Evolutionary conservation across 176 grass and related monocot genomes (phyloP).

Genomic region (Oryza rufipogon): DNA sequence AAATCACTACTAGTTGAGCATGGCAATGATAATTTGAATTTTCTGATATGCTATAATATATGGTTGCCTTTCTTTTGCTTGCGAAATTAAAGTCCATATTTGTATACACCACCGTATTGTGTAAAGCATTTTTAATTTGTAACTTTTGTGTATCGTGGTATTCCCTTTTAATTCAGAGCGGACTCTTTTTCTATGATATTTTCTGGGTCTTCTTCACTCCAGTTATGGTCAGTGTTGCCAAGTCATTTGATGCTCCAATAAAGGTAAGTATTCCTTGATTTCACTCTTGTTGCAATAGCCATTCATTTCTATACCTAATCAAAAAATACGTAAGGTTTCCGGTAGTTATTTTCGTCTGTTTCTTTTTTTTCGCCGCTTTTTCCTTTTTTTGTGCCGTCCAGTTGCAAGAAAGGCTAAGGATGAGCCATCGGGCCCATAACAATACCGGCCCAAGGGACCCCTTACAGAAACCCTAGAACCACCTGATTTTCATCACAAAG

Average conservation of each 20-base stretch:
- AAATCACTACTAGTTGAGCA: not conserved
- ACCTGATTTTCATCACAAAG: not conserved
- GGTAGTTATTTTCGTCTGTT: too few relatives aligned
- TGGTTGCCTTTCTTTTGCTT: slow-evolving; percentile 6
- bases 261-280: slow-evolving; percentile 54
- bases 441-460: too few relatives aligned
- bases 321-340: too few relatives aligned
- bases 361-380: too few relatives aligned
- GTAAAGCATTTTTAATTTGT: not conserved
- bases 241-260: slow-evolving; percentile 98
- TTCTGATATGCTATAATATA: not conserved
- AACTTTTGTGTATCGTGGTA: not conserved
- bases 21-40: not conserved
- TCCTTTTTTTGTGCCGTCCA: too few relatives aligned
- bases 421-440: too few relatives aligned
- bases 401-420: too few relatives aligned
- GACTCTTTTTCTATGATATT: slow-evolving; percentile 92
- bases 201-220: slow-evolving; percentile 99
- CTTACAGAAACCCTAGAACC: not conserved
- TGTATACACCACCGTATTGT: not conserved
- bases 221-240: slow-evolving; percentile 97
- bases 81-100: not conserved
- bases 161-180: slow-evolving; percentile 45
- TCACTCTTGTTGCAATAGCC: not conserved
- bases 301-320: not conserved